A percentile compares a stretch with the other conserved stretches of the same genome.
Evolutionary conservation across 176 grass and related monocot genomes (phyloP).

Genomic region (Eremochloa ophiuroides): DNA sequence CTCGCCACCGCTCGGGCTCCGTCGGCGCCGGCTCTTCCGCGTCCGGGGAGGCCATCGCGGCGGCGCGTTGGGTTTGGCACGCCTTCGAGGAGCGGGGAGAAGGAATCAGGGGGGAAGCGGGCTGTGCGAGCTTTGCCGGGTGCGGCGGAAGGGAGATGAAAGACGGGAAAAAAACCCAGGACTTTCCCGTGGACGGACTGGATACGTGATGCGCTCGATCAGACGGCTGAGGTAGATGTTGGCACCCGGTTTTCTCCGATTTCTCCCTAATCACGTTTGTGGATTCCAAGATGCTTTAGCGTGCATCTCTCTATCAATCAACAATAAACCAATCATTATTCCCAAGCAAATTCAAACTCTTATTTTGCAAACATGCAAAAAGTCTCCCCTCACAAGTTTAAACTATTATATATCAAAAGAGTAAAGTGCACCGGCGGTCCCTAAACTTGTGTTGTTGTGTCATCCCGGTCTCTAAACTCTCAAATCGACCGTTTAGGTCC

Average conservation of each 20-base stretch:
- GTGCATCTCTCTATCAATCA: too few relatives aligned
- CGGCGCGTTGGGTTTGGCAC: not conserved
- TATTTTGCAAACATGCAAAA: too few relatives aligned
- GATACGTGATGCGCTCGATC: constrained; percentile 10
- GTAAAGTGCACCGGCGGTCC: too few relatives aligned
- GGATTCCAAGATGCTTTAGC: too few relatives aligned
- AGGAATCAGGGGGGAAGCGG: not conserved
- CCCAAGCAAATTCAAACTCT: too few relatives aligned
- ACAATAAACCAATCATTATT: too few relatives aligned
- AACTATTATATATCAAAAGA: too few relatives aligned
- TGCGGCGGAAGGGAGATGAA: not conserved
- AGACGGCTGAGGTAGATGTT: not conserved
- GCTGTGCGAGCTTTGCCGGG: not conserved
- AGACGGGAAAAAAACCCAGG: not conserved
- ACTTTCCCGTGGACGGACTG: not conserved
- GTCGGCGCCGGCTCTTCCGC: constrained; percentile 26
- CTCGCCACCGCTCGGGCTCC: constrained; percentile 66
- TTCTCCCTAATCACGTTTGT: too few relatives aligned
- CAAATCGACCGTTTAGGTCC: too few relatives aligned
- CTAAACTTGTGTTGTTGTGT: too few relatives aligned
- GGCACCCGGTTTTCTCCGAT: not conserved
- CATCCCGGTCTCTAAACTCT: too few relatives aligned
- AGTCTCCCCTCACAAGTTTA: too few relatives aligned
- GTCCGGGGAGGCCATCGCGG: constrained; percentile 35
- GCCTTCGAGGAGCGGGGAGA: not conserved